Base-by-base conservation (phyloP, 208 protist species). In the Vickermania ingenoplastis region DNA sequence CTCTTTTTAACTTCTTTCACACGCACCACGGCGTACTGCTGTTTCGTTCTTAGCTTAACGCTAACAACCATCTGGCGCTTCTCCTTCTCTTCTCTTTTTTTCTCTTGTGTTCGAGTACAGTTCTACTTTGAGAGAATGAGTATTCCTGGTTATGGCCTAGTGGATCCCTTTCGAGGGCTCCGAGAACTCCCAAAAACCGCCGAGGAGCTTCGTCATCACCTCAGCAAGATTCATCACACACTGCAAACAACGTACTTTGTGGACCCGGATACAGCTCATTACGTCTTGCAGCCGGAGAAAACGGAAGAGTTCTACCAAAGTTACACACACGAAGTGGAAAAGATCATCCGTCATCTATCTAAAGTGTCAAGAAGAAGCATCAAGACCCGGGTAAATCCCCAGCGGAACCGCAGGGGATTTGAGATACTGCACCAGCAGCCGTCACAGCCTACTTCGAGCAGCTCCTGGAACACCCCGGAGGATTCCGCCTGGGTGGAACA, bases 131-230 rank as follows among this genome's bases (percentile, higher is more conserved):
- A n/a, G n/a, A n/a, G n/a, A n/a, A n/a, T n/a, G n/a, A n/a, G n/a
- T n/a, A 45, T 45, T 45, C 36, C 36, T 17, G 36, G 36, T 17
- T 45, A n/a, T 2, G 61, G 63, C 7, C 66, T 61, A 51, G 49
- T 63, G 0, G 83, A 89, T 52, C 76, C 70, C n/a, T 94, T 94
- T 59, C 82, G 85, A 26, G 86, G 81, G 1, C 71, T 94, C 29
- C 68, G 74, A 17, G 65, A 61, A 2, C 65, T 94, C 11, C 86
- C 86, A 0, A 71, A 73, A 21, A 81, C 89, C 2, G 53, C 67
- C 7, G 67, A 71, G 14, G 74, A 79, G 51, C 68, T 91, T 26
- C 69, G 63, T 22, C 67, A 83, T 49, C 86, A 94, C 65, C 61
- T 75, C 23, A 76, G 71, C 52, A 74, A 73, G 22, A 73, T 94